phyloP scores from a whole-genome alignment of 345 rosid species.

The Lumnitzera racemosa region DNA sequence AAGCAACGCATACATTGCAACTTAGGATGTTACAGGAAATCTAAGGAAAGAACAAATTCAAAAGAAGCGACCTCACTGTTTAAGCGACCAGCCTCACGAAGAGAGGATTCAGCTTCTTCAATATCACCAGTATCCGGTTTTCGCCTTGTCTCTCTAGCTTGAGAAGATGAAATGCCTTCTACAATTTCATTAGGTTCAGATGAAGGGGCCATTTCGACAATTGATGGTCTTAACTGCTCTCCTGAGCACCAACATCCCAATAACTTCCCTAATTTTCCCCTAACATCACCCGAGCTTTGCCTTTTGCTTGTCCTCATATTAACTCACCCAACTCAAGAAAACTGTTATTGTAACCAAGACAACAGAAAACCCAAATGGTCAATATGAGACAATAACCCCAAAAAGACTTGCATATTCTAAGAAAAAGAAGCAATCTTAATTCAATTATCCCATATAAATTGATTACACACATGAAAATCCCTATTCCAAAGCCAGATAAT shows the following conservation, averaged over 20 bases:
- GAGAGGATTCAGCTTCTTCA: slow-evolving; percentile 77
- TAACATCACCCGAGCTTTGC: slow-evolving; percentile 19
- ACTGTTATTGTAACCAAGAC: slow-evolving; percentile 25
- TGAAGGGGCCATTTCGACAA: slow-evolving; percentile 33
- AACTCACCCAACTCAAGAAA: slow-evolving; percentile 17
- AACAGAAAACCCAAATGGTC: slow-evolving; percentile 2
- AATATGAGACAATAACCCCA: slow-evolving; percentile 17
- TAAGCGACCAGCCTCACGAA: slow-evolving; percentile 67
- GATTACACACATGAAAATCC: too few relatives aligned
- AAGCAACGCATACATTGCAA: not conserved
- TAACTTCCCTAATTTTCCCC: slow-evolving; percentile 31
- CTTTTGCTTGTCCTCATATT: slow-evolving; percentile 37
- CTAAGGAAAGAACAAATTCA: not conserved
- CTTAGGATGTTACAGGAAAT: not conserved
- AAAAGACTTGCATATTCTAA: slow-evolving; percentile 7
- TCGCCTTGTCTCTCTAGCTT: slow-evolving; percentile 27
- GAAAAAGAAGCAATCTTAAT: not conserved
- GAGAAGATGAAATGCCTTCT: slow-evolving; percentile 28
- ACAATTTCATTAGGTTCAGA: slow-evolving; percentile 39
- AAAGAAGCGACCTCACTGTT: slow-evolving; percentile 58
- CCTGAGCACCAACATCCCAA: slow-evolving; percentile 56
- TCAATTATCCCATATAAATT: too few relatives aligned
- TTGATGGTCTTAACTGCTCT: slow-evolving; percentile 30
- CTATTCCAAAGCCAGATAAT: too few relatives aligned
- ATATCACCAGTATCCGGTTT: slow-evolving; percentile 51